Conservation (phyloP, 257 asterid species). For the Leonotis leonurus region DNA sequence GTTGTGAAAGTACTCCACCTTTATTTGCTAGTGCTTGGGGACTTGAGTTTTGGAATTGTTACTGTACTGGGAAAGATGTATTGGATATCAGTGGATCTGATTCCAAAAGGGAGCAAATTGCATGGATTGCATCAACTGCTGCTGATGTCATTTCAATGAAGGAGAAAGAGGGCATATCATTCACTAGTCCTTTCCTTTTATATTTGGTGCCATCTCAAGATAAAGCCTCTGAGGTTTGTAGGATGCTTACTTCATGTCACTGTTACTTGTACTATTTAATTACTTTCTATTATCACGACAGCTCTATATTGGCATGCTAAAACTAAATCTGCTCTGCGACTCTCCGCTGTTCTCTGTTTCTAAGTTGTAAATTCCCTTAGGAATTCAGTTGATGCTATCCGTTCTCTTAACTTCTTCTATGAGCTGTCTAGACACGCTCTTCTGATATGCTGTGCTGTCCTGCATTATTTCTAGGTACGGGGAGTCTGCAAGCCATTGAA, state of each 20-base stretch:
- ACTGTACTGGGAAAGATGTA: slow-evolving; percentile 55
- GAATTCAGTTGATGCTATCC: neutral
- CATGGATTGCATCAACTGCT: slow-evolving; percentile 83
- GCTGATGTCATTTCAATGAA: slow-evolving; percentile 66
- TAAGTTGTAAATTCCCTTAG: neutral
- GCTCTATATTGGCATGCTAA: neutral
- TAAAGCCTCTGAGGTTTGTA: slow-evolving; percentile 63
- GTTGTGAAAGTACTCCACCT: slow-evolving; percentile 37
- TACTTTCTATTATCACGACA: neutral
- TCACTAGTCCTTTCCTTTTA: slow-evolving; percentile 59
- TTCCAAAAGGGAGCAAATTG: slow-evolving; percentile 54
- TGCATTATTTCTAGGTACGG: slow-evolving; percentile 50
- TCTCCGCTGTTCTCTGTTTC: neutral
- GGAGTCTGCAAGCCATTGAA: slow-evolving; percentile 75
- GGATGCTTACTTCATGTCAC: neutral
- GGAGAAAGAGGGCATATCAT: slow-evolving; percentile 65
- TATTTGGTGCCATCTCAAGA: slow-evolving; percentile 79
- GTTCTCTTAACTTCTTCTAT: neutral
- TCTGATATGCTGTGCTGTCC: neutral
- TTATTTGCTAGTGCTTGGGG: slow-evolving; percentile 69
- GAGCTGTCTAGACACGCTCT: neutral
- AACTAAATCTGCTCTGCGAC: too few species aligned
- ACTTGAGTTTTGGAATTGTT: slow-evolving; percentile 64
- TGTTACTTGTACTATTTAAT: neutral
- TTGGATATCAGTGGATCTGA: slow-evolving; percentile 48